Base-by-base conservation (phyloP, 192 early-diverging fungal species). In the Coemansia sp. region DNA sequence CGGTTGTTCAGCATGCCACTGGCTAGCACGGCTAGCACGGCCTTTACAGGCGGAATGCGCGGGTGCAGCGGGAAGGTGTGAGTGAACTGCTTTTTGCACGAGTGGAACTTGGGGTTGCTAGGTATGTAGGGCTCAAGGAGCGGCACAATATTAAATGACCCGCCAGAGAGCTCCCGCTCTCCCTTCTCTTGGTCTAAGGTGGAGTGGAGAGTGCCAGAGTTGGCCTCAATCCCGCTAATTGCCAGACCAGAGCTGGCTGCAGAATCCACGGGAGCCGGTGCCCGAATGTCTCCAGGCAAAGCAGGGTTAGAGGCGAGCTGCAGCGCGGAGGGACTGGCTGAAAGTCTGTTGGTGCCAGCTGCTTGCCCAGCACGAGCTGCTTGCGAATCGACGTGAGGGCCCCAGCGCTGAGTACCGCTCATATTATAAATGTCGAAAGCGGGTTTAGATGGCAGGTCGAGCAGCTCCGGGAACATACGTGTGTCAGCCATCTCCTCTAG, bases 401-500 rank as follows among this genome's bases (percentile, higher is more conserved):
- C 43, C 10, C 42, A 39, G 10, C 42, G 62, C 3, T 65, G 24
- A n/a, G 18, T 7, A 16, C 6, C 9, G 11, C 56, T 6, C 8
- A n/a, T 13, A 18, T 9, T 13, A 1, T 9, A 9, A 34, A 3
- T 20, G n/a, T 34, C 16, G 18, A 10, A 13, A n/a, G 2, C 8
- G 35, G 11, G 9, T 4, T 10, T 62, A 14, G 76, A 64, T 3
- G 79, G 79, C 3, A 72, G 65, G 26, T 68, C 59, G 26, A 82
- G 65, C 43, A 66, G 63, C 21, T 68, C 62, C 10, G 79, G 79
- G 37, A 76, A 82, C 57, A 42, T 56, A 60, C 73, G 79, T 0
- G 74, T 67, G 21, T 82, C 79, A 10, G 79, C 74, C 71, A 82
- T 76, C 38, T 82, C 70, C 62, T 82, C 79, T 18, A 82, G 64